A percentile compares a stretch with the other conserved stretches of the same genome.
These are phyloP conservation scores for Trichoderma lentiforme DNA, from an alignment of 2,329 filamentous ascomycete species.

Conservation along the genomic window DNA sequence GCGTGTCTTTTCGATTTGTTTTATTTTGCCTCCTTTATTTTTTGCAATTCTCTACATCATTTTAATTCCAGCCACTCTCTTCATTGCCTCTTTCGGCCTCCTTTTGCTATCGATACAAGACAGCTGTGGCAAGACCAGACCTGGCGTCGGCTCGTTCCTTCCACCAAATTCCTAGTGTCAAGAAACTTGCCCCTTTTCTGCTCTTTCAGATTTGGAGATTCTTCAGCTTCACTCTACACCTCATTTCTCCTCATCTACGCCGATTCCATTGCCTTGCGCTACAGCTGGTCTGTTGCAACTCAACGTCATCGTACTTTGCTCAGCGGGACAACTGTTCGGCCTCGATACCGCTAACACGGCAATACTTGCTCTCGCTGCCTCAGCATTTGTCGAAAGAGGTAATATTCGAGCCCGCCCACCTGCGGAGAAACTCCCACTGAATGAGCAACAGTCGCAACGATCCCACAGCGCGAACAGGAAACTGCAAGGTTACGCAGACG, in stretches of 20 bases:
- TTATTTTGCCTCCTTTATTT: background rate
- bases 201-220: background rate
- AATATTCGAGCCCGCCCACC: background rate
- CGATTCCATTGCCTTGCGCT: background rate
- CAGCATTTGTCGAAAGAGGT: background rate
- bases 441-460: background rate
- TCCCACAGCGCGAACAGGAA: background rate
- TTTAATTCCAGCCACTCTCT: background rate
- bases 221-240: background rate
- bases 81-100: background rate
- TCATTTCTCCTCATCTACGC: background rate
- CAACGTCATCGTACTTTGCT: background rate
- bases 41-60: background rate
- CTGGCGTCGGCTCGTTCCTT: slow-evolving; percentile 2
- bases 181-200: background rate
- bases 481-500: slow-evolving; percentile 8
- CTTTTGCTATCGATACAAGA: background rate
- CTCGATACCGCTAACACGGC: background rate
- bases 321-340: background rate
- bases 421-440: background rate
- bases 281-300: slow-evolving; percentile 10
- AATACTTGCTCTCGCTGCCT: background rate
- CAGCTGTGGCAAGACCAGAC: slow-evolving; percentile 5
- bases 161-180: background rate
- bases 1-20: background rate